These are phyloP conservation scores for Physcia stellaris DNA, from an alignment of 495 filamentous ascomycete species.

Conservation along the genomic window DNA sequence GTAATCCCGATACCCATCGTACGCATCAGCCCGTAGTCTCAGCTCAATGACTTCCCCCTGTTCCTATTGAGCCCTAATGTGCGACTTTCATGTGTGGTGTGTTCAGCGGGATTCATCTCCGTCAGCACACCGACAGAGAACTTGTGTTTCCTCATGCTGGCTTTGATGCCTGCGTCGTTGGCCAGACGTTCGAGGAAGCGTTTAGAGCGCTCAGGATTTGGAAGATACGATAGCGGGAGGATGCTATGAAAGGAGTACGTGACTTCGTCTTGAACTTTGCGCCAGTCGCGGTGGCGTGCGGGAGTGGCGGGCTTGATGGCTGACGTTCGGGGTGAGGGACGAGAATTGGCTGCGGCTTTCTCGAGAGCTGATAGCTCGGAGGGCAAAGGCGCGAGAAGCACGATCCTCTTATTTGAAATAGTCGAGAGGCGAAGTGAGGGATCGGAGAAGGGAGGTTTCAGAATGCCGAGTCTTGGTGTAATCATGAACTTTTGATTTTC, in stretches of 20 bases:
- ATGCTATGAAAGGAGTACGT: slow-evolving; percentile 73
- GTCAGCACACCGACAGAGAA: slow-evolving; percentile 82
- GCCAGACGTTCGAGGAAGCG: slow-evolving; percentile 65
- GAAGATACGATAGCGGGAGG: slow-evolving; percentile 66
- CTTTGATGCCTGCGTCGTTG: slow-evolving; percentile 72
- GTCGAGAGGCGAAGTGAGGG: slow-evolving; percentile 36
- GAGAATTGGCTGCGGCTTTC: slow-evolving; percentile 24
- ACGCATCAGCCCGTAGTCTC: slow-evolving; percentile 77
- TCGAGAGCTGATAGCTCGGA: slow-evolving; percentile 36
- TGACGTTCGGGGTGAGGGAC: slow-evolving; percentile 23
- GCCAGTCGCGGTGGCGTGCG: slow-evolving; percentile 21
- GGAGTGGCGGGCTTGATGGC: slow-evolving; percentile 26
- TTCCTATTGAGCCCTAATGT: slow-evolving; percentile 85
- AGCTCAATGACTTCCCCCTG: slow-evolving; percentile 79
- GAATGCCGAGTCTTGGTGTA: slow-evolving; percentile 50
- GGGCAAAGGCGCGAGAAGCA: slow-evolving; percentile 46
- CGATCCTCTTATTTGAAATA: slow-evolving; percentile 42
- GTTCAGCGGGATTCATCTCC: slow-evolving; percentile 82
- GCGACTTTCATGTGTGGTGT: slow-evolving; percentile 67
- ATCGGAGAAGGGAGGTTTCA: slow-evolving; percentile 49
- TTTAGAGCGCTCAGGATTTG: slow-evolving; percentile 50
- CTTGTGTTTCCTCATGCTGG: slow-evolving; percentile 67
- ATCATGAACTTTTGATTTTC: slow-evolving; percentile 67
- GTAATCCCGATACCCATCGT: slow-evolving; percentile 89
- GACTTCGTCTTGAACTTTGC: slow-evolving; percentile 38